Conservation (phyloP, 805 yeast genomes). For the Wickerhamiella sergipiensis region DNA sequence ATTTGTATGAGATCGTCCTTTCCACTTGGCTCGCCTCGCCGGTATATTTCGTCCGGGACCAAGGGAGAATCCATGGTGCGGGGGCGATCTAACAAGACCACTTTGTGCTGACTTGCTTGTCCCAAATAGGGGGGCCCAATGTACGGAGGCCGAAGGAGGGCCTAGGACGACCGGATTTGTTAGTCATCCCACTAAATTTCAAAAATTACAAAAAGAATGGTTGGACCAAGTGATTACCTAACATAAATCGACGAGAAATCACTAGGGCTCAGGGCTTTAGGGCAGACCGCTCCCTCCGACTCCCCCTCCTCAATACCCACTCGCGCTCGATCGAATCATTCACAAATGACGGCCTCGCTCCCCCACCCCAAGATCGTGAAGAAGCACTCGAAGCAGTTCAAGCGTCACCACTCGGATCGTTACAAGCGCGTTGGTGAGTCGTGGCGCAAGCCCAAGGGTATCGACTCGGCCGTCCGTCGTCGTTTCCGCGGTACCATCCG, state of each 20-base stretch:
- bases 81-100: background rate
- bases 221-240: no score
- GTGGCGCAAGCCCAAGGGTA: conserved; percentile 99
- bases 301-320: background rate
- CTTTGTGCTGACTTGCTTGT: background rate
- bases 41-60: background rate
- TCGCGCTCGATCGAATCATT: conserved; percentile 1
- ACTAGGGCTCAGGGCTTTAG: background rate
- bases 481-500: conserved; percentile 95
- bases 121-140: background rate
- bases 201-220: no score
- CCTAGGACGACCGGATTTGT: no score
- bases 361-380: conserved; percentile 99
- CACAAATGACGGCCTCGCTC: conserved; percentile 84
- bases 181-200: no score
- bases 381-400: conserved; percentile 98
- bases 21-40: conserved; percentile 26
- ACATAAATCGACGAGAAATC: no score
- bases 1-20: conserved; percentile 52
- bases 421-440: conserved; percentile 94
- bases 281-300: background rate
- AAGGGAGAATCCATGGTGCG: background rate
- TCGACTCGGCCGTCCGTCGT: conserved; percentile 99
- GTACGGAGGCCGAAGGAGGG: no score
- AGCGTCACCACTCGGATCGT: conserved; percentile 99